Conservation (phyloP, 805 yeast genomes). For the Spathaspora girioi region DNA sequence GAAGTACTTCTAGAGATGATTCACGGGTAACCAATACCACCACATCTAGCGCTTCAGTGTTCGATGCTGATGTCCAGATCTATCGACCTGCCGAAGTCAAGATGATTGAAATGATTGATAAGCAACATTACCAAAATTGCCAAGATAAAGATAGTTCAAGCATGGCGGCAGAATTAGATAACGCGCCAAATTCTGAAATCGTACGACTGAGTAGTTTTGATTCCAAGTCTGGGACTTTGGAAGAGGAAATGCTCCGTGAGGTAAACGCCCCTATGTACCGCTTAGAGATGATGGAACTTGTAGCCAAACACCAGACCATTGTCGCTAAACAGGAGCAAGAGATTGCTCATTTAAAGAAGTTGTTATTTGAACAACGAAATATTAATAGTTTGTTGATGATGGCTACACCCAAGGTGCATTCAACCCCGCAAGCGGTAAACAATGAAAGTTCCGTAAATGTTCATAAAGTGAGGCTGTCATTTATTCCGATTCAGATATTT, state of each 20-base stretch:
- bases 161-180: neutral
- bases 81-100: neutral
- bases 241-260: neutral
- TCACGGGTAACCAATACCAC: neutral
- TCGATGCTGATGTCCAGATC: conserved; percentile 11
- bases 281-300: conserved; percentile 18
- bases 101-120: neutral
- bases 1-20: conserved; percentile 13
- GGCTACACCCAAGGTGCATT: conserved; percentile 3
- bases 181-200: neutral
- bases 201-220: neutral
- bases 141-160: neutral
- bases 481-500: conserved; percentile 15
- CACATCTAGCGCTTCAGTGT: conserved; percentile 5
- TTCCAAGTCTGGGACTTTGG: neutral
- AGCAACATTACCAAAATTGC: too few relatives aligned
- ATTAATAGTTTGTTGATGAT: conserved; percentile 9
- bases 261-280: neutral
- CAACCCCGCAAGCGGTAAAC: conserved; percentile 7
- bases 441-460: neutral
- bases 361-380: conserved; percentile 20
- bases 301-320: conserved; percentile 19
- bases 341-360: conserved; percentile 18
- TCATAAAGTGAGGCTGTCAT: conserved; percentile 11
- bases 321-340: conserved; percentile 23